A percentile compares a stretch with the other conserved stretches of the same genome.
Evolutionary conservation across 1,139 yeast genomes (phyloP).

Genomic region (Debaryomyces nepalensis): DNA sequence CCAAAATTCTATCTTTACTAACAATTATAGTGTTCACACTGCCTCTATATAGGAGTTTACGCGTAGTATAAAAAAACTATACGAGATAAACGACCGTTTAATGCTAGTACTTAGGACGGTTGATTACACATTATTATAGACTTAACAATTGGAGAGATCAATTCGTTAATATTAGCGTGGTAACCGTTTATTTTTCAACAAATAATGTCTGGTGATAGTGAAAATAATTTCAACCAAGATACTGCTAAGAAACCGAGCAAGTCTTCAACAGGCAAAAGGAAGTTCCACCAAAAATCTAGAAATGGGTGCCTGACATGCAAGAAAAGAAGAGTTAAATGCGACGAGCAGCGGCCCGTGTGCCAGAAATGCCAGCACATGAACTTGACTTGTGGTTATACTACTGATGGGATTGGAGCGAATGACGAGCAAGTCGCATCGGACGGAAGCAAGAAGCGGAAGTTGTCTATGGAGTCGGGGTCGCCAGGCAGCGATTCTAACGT

Average conservation of each 20-base stretch:
- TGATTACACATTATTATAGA: conserved; percentile 2
- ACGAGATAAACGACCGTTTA: conserved; percentile 21
- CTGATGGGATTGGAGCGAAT: conserved; percentile 14
- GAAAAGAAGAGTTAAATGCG: conserved; percentile 88
- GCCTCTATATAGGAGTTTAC: conserved; percentile 9
- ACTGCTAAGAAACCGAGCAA: conserved; percentile 15
- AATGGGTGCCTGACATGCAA: conserved; percentile 91
- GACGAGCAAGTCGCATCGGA: conserved; percentile 9
- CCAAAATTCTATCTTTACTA: neutral
- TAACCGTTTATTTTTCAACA: conserved; percentile 9
- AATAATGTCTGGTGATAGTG: conserved; percentile 10
- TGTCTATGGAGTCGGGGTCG: conserved; percentile 7
- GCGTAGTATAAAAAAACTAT: conserved; percentile 12
- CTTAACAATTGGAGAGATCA: conserved; percentile 2
- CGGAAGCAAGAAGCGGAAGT: conserved; percentile 14
- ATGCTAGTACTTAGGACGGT: neutral
- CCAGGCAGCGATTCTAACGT: conserved; percentile 6
- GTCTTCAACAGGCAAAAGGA: conserved; percentile 54
- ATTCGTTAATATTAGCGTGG: neutral
- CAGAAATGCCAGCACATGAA: conserved; percentile 78
- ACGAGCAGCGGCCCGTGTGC: conserved; percentile 82
- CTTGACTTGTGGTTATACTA: conserved; percentile 67
- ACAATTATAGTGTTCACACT: conserved; percentile 5
- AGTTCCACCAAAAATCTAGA: conserved; percentile 84
- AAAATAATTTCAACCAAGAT: conserved; percentile 7